These are phyloP conservation scores for Cladorrhinum sp. DNA, from an alignment of 2,329 filamentous ascomycete species.

Conservation along the genomic window DNA sequence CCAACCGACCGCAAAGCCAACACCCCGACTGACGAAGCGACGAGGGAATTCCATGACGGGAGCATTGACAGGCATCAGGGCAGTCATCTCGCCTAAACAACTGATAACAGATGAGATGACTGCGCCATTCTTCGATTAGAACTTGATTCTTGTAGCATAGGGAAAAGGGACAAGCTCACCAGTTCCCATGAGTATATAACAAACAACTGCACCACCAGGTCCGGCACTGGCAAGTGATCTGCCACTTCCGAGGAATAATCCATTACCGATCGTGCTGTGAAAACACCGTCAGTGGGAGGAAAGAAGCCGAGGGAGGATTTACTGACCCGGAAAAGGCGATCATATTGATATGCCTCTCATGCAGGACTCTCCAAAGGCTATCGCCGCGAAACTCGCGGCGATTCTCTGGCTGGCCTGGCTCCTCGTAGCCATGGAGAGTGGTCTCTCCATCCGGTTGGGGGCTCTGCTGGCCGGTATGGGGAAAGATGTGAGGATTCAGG, in stretches of 20 bases:
- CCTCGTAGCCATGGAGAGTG: slow-evolving; percentile 18
- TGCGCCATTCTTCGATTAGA: not conserved
- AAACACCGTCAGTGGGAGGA: not conserved
- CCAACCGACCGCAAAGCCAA: slow-evolving; percentile 40
- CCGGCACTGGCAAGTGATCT: slow-evolving; percentile 39
- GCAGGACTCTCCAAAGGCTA: slow-evolving; percentile 33
- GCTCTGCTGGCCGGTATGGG: slow-evolving; percentile 12
- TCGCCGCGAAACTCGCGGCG: slow-evolving; percentile 20
- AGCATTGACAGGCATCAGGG: slow-evolving; percentile 39
- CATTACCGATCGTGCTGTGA: slow-evolving; percentile 39
- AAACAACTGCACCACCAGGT: slow-evolving; percentile 39
- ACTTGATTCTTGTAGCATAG: not conserved
- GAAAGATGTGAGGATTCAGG: slow-evolving; percentile 17
- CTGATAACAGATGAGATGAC: slow-evolving; percentile 43
- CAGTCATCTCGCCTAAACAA: slow-evolving; percentile 41
- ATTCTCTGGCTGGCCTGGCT: slow-evolving; percentile 14
- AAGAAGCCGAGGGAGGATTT: not conserved
- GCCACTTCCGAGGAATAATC: slow-evolving; percentile 40
- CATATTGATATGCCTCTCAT: slow-evolving; percentile 43
- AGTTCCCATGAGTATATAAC: slow-evolving; percentile 41
- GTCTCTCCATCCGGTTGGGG: slow-evolving; percentile 22
- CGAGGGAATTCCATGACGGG: slow-evolving; percentile 39
- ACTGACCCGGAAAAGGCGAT: slow-evolving; percentile 43
- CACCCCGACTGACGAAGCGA: slow-evolving; percentile 36
- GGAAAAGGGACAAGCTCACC: slow-evolving; percentile 1